Percentiles rank a stretch among this genome's conserved stretches.
Evolutionary conservation across 495 filamentous ascomycete genomes (phyloP).

Genomic region (Extremus antarcticus): DNA sequence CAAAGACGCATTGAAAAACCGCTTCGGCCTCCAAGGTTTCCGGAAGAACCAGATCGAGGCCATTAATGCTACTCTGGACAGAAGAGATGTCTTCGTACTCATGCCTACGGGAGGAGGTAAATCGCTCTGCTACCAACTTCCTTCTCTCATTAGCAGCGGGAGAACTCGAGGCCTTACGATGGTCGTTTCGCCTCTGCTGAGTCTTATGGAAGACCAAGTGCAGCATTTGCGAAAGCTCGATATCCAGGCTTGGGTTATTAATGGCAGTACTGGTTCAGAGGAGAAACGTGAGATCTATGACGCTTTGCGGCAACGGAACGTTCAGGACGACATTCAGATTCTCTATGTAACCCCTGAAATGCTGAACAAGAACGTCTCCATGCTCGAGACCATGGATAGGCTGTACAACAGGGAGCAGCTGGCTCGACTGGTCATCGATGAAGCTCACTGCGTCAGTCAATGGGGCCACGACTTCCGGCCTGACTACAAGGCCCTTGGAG

Average conservation of each 20-base stretch:
- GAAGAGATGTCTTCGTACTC: constrained; percentile 81
- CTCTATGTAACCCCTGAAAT: constrained; percentile 97
- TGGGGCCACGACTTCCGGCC: constrained; percentile 99
- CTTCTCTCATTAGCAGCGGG: constrained; percentile 71
- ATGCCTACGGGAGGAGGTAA: constrained; percentile 99
- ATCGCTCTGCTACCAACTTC: constrained; percentile 91
- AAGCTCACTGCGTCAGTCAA: constrained; percentile 96
- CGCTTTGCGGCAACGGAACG: constrained; percentile 45
- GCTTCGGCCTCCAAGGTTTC: constrained; percentile 77
- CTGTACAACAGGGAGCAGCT: constrained; percentile 58
- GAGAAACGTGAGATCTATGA: constrained; percentile 50
- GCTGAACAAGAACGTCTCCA: constrained; percentile 63
- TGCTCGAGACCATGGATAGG: constrained; percentile 48
- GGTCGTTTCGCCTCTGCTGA: constrained; percentile 87
- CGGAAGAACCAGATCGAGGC: constrained; percentile 88
- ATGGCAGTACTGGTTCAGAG: constrained; percentile 52
- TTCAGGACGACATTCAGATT: constrained; percentile 63
- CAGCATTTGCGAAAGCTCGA: constrained; percentile 62
- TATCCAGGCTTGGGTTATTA: constrained; percentile 67
- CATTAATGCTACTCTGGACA: constrained; percentile 80
- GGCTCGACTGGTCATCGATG: constrained; percentile 89
- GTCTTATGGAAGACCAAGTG: constrained; percentile 95
- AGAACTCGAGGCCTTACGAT: constrained; percentile 78
- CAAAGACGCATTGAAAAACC: constrained; percentile 57
- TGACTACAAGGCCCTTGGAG: constrained; percentile 81